Percentiles rank a stretch among this genome's conserved stretches.
Conservation (phyloP, 495 filamentous ascomycete genomes). For the Neurospora hispaniola region DNA sequence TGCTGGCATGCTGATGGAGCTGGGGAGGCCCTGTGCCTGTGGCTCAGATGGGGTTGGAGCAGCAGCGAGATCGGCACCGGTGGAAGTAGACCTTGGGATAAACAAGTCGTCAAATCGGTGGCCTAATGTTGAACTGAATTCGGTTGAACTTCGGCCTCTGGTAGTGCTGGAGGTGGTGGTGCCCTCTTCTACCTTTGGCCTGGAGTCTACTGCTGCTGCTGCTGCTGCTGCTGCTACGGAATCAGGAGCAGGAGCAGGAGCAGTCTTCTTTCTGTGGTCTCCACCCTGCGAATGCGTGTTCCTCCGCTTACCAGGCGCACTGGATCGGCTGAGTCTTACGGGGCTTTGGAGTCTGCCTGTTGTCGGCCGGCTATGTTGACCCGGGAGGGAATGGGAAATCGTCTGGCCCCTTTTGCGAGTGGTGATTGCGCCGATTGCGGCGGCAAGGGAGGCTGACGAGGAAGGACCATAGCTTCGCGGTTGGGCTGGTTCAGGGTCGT, state of each 20-base stretch:
- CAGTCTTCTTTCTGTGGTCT: neutral
- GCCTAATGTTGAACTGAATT: conserved; percentile 19
- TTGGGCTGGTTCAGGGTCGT: neutral
- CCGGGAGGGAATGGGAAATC: conserved; percentile 18
- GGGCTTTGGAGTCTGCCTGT: conserved; percentile 30
- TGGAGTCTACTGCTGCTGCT: neutral
- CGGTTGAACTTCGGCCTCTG: neutral
- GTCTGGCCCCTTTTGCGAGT: conserved; percentile 27
- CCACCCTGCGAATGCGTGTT: conserved; percentile 19
- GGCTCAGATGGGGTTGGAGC: too few species aligned
- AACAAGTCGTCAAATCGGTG: conserved; percentile 21
- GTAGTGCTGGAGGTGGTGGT: neutral
- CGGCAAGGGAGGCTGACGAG: conserved; percentile 33
- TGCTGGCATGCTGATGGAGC: neutral
- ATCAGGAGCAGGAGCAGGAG: neutral
- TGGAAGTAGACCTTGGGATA: conserved; percentile 14
- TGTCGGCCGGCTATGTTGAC: neutral
- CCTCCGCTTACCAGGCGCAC: conserved; percentile 34
- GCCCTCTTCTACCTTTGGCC: neutral
- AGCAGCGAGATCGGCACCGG: neutral
- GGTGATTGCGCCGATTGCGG: conserved; percentile 25
- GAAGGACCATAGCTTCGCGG: conserved; percentile 40
- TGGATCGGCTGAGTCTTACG: conserved; percentile 33
- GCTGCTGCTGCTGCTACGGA: neutral
- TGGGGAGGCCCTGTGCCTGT: neutral